Evolutionary conservation across 192 early-diverging fungal genomes (phyloP).

Genomic region (Dispira simplex): DNA sequence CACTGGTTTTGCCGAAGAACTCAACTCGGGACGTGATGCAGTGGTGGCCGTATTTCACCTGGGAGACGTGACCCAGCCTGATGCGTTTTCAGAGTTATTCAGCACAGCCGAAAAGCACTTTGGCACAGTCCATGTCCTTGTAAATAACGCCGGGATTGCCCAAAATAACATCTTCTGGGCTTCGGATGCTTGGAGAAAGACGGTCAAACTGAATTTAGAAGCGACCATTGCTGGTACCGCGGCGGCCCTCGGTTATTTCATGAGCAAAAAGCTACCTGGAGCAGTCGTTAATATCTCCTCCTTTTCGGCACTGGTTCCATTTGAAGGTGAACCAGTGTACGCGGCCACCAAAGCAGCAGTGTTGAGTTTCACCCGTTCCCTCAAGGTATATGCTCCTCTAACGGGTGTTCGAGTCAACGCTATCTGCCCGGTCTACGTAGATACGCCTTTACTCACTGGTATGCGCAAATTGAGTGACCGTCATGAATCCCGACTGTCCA

Average conservation of each 20-base stretch:
- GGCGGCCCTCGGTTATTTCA: constrained; percentile 14
- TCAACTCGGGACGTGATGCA: neutral
- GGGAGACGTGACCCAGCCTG: neutral
- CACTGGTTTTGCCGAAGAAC: neutral
- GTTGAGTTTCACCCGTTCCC: constrained; percentile 16
- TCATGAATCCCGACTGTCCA: neutral
- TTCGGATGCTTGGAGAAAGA: constrained; percentile 9
- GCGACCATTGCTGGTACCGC: constrained; percentile 15
- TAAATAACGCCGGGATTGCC: constrained; percentile 26
- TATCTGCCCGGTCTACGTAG: constrained; percentile 19
- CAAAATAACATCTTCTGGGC: constrained; percentile 12
- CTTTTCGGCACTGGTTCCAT: constrained; percentile 12
- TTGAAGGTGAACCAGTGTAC: constrained; percentile 14
- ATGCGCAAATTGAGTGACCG: neutral
- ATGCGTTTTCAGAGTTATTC: constrained; percentile 6
- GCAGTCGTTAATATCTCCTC: constrained; percentile 18
- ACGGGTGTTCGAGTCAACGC: constrained; percentile 14
- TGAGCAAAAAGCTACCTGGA: neutral
- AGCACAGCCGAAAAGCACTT: constrained; percentile 11
- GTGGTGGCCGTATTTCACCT: neutral
- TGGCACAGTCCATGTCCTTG: constrained; percentile 20
- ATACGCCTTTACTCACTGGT: constrained; percentile 14
- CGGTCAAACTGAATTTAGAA: constrained; percentile 15
- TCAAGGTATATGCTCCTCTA: constrained; percentile 13
- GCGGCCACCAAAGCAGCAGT: constrained; percentile 17